Evolutionary conservation across 2,329 filamentous ascomycete genomes (phyloP).

Genomic region (Ampelomyces quisqualis): DNA sequence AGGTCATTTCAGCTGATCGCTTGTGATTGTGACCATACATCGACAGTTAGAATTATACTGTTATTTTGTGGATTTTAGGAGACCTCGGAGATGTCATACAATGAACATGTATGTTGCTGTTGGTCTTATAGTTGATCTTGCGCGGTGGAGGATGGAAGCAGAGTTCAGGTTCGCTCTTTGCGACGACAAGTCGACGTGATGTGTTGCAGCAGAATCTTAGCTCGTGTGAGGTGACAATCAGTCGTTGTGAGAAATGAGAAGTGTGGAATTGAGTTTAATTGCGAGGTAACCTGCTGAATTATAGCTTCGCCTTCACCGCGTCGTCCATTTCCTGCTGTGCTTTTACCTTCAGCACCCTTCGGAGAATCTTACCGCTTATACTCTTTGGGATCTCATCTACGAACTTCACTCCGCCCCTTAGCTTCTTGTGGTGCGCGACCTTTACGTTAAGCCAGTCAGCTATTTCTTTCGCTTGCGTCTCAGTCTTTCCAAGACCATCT

Average conservation of each 20-base stretch:
- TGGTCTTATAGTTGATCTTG: no score
- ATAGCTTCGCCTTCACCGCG: slow-evolving; percentile 47
- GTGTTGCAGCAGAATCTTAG: background rate
- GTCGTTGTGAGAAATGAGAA: background rate
- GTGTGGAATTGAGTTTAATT: background rate
- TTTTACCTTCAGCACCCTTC: slow-evolving; percentile 48
- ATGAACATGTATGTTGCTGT: no score
- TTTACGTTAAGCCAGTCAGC: slow-evolving; percentile 46
- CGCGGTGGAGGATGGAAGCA: no score
- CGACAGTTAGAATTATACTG: no score
- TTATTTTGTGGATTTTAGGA: no score
- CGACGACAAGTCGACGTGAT: background rate
- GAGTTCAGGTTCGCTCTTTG: no score
- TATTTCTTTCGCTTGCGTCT: slow-evolving; percentile 43
- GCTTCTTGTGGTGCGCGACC: slow-evolving; percentile 51
- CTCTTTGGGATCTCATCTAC: slow-evolving; percentile 53
- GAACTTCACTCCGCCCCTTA: slow-evolving; percentile 50
- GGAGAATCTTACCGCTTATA: slow-evolving; percentile 51
- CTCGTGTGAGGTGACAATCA: no score
- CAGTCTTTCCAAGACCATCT: slow-evolving; percentile 31
- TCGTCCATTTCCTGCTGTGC: slow-evolving; percentile 45
- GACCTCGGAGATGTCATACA: no score
- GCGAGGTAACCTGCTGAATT: slow-evolving; percentile 12
- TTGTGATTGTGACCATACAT: no score
- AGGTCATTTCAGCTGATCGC: no score